phyloP scores from a whole-genome alignment of 1,284 basidiomycete genomes.

The Quambalaria eucalypti region DNA sequence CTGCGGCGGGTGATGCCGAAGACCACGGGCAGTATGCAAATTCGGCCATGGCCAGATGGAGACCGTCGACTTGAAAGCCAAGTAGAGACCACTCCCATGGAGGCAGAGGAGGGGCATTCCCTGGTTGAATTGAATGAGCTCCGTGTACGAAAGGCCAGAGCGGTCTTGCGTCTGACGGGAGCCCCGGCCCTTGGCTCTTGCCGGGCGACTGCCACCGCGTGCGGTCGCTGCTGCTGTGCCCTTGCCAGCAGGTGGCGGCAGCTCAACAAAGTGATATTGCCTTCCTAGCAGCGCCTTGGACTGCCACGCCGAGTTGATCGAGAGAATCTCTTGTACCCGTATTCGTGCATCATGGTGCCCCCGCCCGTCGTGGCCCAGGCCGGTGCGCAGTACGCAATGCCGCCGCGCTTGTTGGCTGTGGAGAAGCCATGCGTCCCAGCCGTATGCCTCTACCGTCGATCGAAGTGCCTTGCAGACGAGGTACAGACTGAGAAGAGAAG shows the following conservation, averaged over 20 bases:
- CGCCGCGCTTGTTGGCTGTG: background rate
- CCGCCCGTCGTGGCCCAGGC: too few relatives aligned
- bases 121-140: background rate
- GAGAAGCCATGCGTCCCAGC: background rate
- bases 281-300: background rate
- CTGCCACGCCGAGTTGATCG: background rate
- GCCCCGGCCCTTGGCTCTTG: background rate
- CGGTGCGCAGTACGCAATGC: background rate
- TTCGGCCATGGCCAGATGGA: background rate
- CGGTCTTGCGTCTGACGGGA: background rate
- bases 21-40: background rate
- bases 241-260: background rate
- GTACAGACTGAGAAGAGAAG: background rate
- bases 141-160: background rate
- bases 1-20: background rate
- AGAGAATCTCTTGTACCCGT: background rate
- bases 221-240: background rate
- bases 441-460: background rate
- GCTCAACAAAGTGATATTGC: background rate
- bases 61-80: background rate
- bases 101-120: background rate
- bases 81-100: background rate
- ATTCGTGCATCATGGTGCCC: too few relatives aligned
- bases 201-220: background rate
- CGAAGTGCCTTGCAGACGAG: background rate